Percentiles rank a stretch among this genome's conserved stretches.
Evolutionary conservation across 2,329 filamentous ascomycete species (phyloP).

Genomic region (Aspergillus sp.): DNA sequence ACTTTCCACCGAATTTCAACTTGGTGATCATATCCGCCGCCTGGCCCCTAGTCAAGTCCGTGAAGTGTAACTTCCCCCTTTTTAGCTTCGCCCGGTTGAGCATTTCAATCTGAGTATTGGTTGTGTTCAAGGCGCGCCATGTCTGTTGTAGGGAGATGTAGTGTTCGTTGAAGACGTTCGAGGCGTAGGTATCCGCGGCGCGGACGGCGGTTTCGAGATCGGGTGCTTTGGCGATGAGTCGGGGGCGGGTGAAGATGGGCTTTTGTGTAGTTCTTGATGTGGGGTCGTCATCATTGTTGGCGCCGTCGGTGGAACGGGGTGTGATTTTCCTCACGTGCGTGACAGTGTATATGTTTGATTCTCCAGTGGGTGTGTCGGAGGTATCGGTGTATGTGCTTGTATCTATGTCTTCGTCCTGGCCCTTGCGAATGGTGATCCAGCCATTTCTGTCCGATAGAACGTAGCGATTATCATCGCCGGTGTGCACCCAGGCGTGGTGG

Average conservation of each 20-base stretch:
- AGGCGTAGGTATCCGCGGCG: slow-evolving; percentile 74
- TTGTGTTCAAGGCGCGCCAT: slow-evolving; percentile 64
- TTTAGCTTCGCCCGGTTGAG: slow-evolving; percentile 32
- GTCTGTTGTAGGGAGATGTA: slow-evolving; percentile 58
- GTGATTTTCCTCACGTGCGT: slow-evolving; percentile 21
- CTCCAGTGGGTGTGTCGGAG: slow-evolving; percentile 11
- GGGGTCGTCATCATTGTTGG: no score
- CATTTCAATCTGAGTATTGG: slow-evolving; percentile 39
- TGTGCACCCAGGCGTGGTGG: slow-evolving; percentile 71
- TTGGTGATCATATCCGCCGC: slow-evolving; percentile 91
- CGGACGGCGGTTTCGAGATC: slow-evolving; percentile 70
- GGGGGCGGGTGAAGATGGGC: slow-evolving; percentile 59
- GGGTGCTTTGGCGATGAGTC: slow-evolving; percentile 55
- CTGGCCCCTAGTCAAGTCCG: slow-evolving; percentile 64
- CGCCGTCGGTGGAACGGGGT: slow-evolving; percentile 21
- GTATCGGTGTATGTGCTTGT: neutral
- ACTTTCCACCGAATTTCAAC: slow-evolving; percentile 69
- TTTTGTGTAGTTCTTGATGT: no score
- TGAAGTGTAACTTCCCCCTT: slow-evolving; percentile 5
- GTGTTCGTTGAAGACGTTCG: slow-evolving; percentile 54
- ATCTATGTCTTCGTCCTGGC: slow-evolving; percentile 1
- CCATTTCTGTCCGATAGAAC: slow-evolving; percentile 60
- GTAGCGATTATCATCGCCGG: slow-evolving; percentile 57
- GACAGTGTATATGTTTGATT: slow-evolving; percentile 20
- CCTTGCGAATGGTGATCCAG: slow-evolving; percentile 47